Percentiles rank a stretch among this genome's conserved stretches.
phyloP scores from a whole-genome alignment of 1,284 basidiomycete genomes.

The Amanita bisporigera region DNA sequence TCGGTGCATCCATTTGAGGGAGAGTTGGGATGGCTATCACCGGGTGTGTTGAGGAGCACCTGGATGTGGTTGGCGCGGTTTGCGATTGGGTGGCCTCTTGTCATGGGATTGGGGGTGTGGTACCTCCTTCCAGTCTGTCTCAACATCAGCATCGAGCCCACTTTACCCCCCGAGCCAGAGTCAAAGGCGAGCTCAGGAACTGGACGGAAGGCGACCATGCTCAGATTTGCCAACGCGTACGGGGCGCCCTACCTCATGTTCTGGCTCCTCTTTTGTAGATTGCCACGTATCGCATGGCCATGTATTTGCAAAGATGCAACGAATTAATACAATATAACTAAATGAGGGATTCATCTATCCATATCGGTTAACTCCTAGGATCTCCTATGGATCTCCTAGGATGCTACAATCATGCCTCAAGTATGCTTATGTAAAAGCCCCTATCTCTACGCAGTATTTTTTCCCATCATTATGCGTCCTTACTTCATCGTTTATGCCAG shows the following conservation, averaged over 20 bases:
- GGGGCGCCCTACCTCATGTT: conserved; percentile 89
- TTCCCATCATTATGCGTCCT: too few species aligned
- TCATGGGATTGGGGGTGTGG: conserved; percentile 71
- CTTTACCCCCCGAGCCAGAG: not conserved
- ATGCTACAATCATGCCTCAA: too few species aligned
- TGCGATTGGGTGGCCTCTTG: conserved; percentile 56
- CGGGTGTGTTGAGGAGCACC: conserved; percentile 53
- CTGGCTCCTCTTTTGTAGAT: conserved; percentile 67
- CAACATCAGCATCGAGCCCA: conserved; percentile 54
- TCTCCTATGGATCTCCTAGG: too few species aligned
- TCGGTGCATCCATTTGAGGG: conserved; percentile 51
- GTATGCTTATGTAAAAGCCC: too few species aligned
- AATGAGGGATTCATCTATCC: too few species aligned
- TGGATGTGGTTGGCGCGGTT: conserved; percentile 69
- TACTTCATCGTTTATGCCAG: too few species aligned
- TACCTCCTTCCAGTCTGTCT: conserved; percentile 74
- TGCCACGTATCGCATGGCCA: too few species aligned
- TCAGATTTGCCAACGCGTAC: conserved; percentile 91
- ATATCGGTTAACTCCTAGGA: too few species aligned
- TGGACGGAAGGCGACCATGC: conserved; percentile 60
- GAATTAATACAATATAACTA: too few species aligned
- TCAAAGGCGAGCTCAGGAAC: conserved; percentile 15
- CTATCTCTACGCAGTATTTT: too few species aligned
- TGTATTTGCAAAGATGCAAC: too few species aligned
- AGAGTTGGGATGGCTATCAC: conserved; percentile 22